Evolutionary conservation across 306 rosid species (phyloP), one percentile per base, ranked within the genome.

Genomic region (Cicer bijugum): DNA sequence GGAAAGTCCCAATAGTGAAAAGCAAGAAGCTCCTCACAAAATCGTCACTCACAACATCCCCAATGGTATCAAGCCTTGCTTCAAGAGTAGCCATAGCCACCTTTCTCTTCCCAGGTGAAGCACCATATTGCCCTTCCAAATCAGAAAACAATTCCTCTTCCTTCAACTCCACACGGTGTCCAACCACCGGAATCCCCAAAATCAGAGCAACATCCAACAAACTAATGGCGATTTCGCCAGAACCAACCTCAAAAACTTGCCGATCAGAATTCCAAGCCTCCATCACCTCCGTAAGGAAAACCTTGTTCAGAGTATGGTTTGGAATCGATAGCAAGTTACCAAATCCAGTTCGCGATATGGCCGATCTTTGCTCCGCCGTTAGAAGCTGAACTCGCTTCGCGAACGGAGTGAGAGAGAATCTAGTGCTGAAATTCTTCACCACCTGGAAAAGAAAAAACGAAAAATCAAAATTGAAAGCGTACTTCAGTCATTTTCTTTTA

Each of bases 21-120:
- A 84, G 69, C 77, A 84, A 79, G 16, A 84, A 84, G 3, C 76
- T 77, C 81, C 88, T 78, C 35, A 84, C 56, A 63, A 84, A 84
- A 59, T 84, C 85, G 8, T 81, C 83, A 52, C 67, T 65, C 19
- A 1, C 74, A 74, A 19, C 69, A 8, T 71, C 81, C 67, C 83
- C 88, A 66, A 78, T 15, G 0, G 76, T 70, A 70, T 84, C 85
- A 1, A 84, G 79, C 71, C 79, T 78, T 7, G 55, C 75, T 11
- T 84, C 83, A 6, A 84, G 81, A 33, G 63, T 74, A 67, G 40
- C 55, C 78, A 84, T n/a, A 2, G 76, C 63, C 6, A 84, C 69
- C 59, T 84, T 84, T 63, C 85, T 81, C 69, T 66, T 84, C 10
- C 9, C 70, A 4, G n/a, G 9, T 6, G 66, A 42, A 2, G 88